These are phyloP conservation scores for Camelina sativa DNA, from an alignment of 345 rosid genomes.

Conservation along the genomic window DNA sequence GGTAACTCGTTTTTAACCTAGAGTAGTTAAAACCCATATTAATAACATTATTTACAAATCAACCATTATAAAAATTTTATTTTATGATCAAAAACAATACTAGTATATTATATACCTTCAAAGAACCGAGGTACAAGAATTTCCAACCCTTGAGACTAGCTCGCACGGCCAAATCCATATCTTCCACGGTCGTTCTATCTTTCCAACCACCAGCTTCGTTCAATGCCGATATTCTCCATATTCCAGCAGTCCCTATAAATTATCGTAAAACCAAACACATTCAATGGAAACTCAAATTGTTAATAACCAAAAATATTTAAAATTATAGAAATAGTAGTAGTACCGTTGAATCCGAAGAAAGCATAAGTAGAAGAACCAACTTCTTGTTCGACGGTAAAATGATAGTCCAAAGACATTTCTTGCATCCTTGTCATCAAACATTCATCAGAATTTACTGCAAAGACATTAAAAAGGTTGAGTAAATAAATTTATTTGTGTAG, in stretches of 20 bases:
- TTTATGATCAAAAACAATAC: too few species aligned
- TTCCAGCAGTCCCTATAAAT: slow-evolving; percentile 83
- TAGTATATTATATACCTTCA: slow-evolving; percentile 56
- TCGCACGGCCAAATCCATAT: slow-evolving; percentile 97
- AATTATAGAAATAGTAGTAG: neutral
- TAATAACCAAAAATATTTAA: neutral
- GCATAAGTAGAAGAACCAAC: slow-evolving; percentile 94
- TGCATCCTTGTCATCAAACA: slow-evolving; percentile 99
- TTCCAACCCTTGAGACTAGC: slow-evolving; percentile 99
- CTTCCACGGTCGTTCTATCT: slow-evolving; percentile 98
- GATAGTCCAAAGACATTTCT: slow-evolving; percentile 97
- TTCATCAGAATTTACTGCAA: slow-evolving; percentile 87
- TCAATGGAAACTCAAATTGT: neutral
- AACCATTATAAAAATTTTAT: neutral
- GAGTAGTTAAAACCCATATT: neutral
- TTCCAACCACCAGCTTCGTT: slow-evolving; percentile 99
- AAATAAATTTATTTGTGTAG: neutral
- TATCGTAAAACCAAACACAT: slow-evolving; percentile 1
- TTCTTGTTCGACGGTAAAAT: slow-evolving; percentile 95
- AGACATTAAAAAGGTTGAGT: neutral
- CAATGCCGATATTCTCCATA: slow-evolving; percentile 89
- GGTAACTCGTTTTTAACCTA: slow-evolving; percentile 98
- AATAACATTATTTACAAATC: neutral
- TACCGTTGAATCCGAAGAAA: slow-evolving; percentile 97
- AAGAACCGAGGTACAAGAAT: slow-evolving; percentile 70